Evolutionary conservation across 768 basidiomycete species (phyloP).

Genomic region (Tephrocybe rancida): DNA sequence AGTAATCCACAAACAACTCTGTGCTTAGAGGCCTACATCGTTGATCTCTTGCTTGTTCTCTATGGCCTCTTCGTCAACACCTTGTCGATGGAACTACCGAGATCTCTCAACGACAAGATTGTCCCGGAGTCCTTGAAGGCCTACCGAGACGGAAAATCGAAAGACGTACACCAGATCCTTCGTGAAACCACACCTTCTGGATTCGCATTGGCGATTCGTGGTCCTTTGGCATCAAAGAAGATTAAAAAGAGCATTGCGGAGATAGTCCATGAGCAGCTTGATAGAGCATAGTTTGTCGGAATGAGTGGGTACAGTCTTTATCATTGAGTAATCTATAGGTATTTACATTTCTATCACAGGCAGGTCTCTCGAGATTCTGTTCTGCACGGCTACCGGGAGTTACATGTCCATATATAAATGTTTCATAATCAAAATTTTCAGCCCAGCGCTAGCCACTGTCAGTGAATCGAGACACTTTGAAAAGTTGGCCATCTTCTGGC

Average conservation of each 20-base stretch:
- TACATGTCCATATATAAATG: too few relatives aligned
- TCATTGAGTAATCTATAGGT: too few relatives aligned
- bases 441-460: too few relatives aligned
- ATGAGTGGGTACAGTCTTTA: too few relatives aligned
- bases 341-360: too few relatives aligned
- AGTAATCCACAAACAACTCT: constrained; percentile 3
- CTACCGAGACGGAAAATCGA: background rate
- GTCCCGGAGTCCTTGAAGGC: background rate
- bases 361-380: too few relatives aligned
- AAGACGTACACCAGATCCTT: constrained; percentile 2
- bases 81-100: background rate
- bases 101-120: background rate
- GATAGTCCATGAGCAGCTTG: background rate
- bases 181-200: background rate
- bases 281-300: background rate
- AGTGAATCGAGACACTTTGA: too few relatives aligned
- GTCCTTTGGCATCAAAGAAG: background rate
- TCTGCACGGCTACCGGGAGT: too few relatives aligned
- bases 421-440: too few relatives aligned
- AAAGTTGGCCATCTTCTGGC: too few relatives aligned
- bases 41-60: constrained; percentile 19
- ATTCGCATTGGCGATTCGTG: background rate
- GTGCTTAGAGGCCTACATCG: constrained; percentile 20
- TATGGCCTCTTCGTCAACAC: constrained; percentile 14
- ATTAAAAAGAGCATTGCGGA: background rate